phyloP scores from a whole-genome alignment of 169 alveolate species.

The Theileria orientalis region DNA sequence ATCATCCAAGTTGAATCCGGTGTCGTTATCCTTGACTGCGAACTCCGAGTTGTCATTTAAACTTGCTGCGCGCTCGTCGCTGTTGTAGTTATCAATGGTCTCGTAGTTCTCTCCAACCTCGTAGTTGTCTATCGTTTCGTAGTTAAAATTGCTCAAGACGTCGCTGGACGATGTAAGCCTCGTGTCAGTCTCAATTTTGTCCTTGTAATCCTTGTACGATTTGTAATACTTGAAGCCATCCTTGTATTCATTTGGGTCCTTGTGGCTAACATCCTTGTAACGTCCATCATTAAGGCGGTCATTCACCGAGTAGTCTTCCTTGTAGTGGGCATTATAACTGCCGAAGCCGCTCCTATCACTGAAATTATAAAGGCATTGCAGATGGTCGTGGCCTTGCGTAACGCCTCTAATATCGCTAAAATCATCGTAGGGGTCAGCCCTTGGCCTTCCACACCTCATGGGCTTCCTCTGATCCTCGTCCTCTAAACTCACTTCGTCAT shows the following conservation, averaged over 20 bases:
- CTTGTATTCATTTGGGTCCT: background rate
- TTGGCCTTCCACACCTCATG: background rate
- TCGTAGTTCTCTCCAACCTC: conserved; percentile 12
- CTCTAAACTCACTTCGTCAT: background rate
- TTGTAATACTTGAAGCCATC: background rate
- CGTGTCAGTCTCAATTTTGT: conserved; percentile 12
- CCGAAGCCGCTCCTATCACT: too few relatives aligned
- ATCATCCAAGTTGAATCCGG: background rate
- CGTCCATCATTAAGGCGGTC: background rate
- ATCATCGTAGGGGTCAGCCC: background rate
- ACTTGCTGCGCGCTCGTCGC: background rate
- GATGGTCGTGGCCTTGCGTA: too few relatives aligned
- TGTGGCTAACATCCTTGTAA: background rate
- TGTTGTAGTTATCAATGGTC: background rate
- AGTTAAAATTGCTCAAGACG: conserved; percentile 13
- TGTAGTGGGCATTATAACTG: too few relatives aligned
- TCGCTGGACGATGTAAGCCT: conserved; percentile 9
- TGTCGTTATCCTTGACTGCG: background rate
- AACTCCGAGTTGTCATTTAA: conserved; percentile 4
- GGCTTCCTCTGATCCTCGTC: background rate
- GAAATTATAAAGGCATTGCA: too few relatives aligned
- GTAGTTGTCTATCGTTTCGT: conserved; percentile 14
- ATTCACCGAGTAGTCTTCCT: too few relatives aligned
- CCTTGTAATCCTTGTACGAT: background rate
- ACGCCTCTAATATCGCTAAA: too few relatives aligned